Evolutionary conservation across 1,284 basidiomycete genomes (phyloP).

Genomic region (Moesziomyces sp.): DNA sequence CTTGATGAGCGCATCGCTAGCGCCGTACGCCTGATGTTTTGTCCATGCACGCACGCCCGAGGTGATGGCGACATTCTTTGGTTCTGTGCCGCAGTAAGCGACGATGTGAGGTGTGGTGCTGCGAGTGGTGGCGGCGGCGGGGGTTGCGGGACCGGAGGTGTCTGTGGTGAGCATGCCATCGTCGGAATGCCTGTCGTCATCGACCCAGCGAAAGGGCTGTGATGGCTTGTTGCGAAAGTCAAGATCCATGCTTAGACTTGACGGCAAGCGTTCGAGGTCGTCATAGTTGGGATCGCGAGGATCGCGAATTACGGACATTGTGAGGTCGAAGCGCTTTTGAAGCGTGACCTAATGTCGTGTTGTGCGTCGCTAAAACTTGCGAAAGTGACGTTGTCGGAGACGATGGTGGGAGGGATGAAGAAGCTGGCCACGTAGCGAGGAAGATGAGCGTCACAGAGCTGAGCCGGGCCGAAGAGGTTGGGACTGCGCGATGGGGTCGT

Average conservation of each 20-base stretch:
- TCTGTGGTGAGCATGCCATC: slow-evolving; percentile 23
- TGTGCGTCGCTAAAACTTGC: too few species aligned
- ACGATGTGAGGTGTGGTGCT: slow-evolving; percentile 25
- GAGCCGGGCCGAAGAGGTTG: too few species aligned
- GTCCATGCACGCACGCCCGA: slow-evolving; percentile 46
- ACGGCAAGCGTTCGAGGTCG: slow-evolving; percentile 31
- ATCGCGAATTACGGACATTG: slow-evolving; percentile 1
- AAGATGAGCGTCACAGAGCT: too few species aligned
- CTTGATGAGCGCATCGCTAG: slow-evolving; percentile 51
- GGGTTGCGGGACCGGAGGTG: slow-evolving; percentile 23
- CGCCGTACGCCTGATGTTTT: slow-evolving; percentile 41
- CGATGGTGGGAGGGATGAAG: too few species aligned
- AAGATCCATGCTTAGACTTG: slow-evolving; percentile 27
- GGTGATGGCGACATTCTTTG: slow-evolving; percentile 30
- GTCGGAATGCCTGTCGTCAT: slow-evolving; percentile 22
- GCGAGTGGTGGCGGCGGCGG: slow-evolving; percentile 6
- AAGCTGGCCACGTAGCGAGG: too few species aligned
- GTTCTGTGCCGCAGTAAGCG: slow-evolving; percentile 29
- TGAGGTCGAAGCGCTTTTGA: too few species aligned
- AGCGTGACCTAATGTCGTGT: too few species aligned
- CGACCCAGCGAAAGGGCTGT: slow-evolving; percentile 33
- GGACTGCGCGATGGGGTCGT: too few species aligned
- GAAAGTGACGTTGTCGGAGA: too few species aligned
- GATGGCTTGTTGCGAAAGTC: slow-evolving; percentile 23
- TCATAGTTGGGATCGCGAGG: slow-evolving; percentile 9